Base-by-base conservation (phyloP, 2,329 filamentous ascomycete species). In the Elsinoe australis region DNA sequence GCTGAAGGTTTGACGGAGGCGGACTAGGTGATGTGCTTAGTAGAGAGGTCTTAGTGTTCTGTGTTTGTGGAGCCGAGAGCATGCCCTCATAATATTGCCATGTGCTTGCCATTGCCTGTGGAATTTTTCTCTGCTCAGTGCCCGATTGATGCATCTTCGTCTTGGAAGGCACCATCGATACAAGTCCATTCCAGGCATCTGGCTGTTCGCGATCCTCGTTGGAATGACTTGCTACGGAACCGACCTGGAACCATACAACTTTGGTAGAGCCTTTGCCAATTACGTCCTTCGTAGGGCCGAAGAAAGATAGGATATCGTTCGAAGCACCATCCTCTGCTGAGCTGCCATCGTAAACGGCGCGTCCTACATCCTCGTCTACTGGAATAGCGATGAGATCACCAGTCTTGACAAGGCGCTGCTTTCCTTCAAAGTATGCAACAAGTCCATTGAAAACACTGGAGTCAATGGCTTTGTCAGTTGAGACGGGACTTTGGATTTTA, bases 111-210 rank as follows among this genome's bases (percentile, higher is more conserved):
- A 82, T 78, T 1, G 81, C 82, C 5, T 85, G 80, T 0, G 90
- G 90, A 5, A 95, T 74, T 45, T 83, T 82, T 59, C 85, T 83
- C 36, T 85, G 85, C 59, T 88, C 86, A 54, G 84, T 94, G 3
- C 92, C 92, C 28, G 89, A 88, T 60, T 94, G 88, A 51, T 89
- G 85, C 74, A 96, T 90, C 51, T 87, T 84, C 3, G 94, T 94
- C 51, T 82, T 85, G 5, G 83, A 78, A 35, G 86, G 85, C 63
- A 96, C 90, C 41, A 98, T 87, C 38, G 83, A 83, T 2, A 85
- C 87, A 31, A 90, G 81, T 1, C 85, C 85, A 29, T 87, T 87
- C 92, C 92, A 98, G 6, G 82, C 71, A 46, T 85, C 82, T 5
- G 77, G 58, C 59, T 72, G 56, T 70, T 81, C 56, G 60, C 65